Evolutionary conservation across 2,329 filamentous ascomycete genomes (phyloP), one percentile per base, ranked within the genome.

Genomic region (Lecanicillium sp.): DNA sequence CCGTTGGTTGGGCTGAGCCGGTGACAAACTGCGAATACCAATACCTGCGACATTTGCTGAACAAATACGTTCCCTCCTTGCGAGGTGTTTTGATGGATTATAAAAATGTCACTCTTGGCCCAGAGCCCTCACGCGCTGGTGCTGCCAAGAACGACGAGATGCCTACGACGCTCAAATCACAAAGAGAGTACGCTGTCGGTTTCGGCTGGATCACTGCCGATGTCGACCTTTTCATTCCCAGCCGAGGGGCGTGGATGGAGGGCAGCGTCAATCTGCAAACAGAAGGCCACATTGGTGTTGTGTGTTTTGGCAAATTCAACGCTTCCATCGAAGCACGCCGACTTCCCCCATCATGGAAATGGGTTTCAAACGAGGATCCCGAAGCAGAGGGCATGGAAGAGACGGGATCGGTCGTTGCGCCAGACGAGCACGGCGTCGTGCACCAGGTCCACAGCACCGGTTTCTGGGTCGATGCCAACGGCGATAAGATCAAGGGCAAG

Each of bases 241-340:
- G 72, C 38, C 75, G 76, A 33, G 85, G 85, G 27, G 77, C 80
- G 8, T 78, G 74, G 60, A 73, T 96, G 54, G 81, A 89, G 48
- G 92, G 87, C 9, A 80, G 73, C 48, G 75, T 95, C 40, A 92
- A 90, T 52, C 69, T 95, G 20, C 86, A 94, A 56, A 90, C 83
- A 34, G 85, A 92, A 50, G 87, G 86, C 6, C 87, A 95, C 54
- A 72, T 98, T 6, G 89, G 90, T 15, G 75, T 95, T 3, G 78
- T 94, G 9, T 92, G 87, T 58, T 89, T 87, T 63, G 90, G 90
- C 58, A 78, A 87, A 48, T 96, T 96, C 70, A 94, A 92, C 49
- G 85, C 90, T 2, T 86, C 83, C 31, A 85, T 98, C 43, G 83
- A 90, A 51, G 72, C 81, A 16, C 76, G 75, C 44, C 72, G 85